phyloP scores from a whole-genome alignment of 108 stramenopile genomes.

The Aurantiochytrium sp. region DNA sequence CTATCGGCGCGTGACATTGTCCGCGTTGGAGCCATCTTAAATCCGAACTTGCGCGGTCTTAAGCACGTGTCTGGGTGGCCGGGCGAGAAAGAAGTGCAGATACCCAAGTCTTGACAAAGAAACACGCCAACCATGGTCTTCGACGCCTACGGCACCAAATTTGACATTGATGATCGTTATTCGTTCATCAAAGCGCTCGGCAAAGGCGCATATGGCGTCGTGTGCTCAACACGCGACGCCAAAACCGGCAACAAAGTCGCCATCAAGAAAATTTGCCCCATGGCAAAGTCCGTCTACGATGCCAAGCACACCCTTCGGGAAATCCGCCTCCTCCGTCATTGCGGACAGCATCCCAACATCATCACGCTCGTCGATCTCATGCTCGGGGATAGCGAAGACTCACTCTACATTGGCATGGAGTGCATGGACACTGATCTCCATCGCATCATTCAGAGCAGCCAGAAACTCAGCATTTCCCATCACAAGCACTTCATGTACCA shows the following conservation, averaged over 20 bases:
- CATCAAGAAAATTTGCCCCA: constrained; percentile 61
- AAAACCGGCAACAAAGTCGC: constrained; percentile 33
- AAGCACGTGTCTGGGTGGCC: no score
- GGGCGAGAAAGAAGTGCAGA: no score
- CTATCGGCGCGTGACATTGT: no score
- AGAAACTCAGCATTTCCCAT: constrained; percentile 52
- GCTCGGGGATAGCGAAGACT: constrained; percentile 27
- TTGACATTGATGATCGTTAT: constrained; percentile 21
- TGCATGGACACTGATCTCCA: constrained; percentile 62
- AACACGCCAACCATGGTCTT: background rate
- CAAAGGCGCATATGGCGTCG: constrained; percentile 58
- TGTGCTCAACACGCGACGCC: constrained; percentile 26
- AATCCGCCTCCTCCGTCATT: constrained; percentile 56
- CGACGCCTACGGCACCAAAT: background rate
- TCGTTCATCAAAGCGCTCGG: constrained; percentile 45
- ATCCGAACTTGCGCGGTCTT: no score
- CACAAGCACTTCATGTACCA: constrained; percentile 56
- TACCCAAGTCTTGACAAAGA: no score
- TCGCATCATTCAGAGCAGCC: constrained; percentile 41
- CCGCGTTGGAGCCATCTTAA: no score
- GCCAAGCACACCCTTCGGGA: constrained; percentile 64
- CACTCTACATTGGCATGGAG: constrained; percentile 65
- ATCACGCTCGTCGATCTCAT: constrained; percentile 43
- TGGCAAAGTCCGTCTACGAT: constrained; percentile 42
- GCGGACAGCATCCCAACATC: constrained; percentile 55